Conservation (phyloP, 106 monocot genomes). For the Acorus gramineus region DNA sequence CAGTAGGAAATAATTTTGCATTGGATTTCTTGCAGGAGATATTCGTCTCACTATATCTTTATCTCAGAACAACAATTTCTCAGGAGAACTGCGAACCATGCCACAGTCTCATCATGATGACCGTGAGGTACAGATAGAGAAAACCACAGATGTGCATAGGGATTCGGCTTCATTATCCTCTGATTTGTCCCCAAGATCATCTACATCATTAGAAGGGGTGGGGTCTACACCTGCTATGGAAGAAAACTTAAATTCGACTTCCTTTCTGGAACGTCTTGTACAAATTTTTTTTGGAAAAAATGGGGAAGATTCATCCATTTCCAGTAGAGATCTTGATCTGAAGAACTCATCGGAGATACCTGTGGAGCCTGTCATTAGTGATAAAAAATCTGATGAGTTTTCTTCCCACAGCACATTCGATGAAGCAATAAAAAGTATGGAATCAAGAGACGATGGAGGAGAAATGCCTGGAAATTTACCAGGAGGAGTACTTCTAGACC, state of each 20-base stretch:
- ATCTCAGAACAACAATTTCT: conserved; percentile 22
- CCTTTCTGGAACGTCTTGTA: conserved; percentile 29
- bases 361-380: conserved; percentile 15
- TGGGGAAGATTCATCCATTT: not conserved
- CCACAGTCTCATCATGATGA: conserved; percentile 12
- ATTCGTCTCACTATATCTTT: conserved; percentile 52
- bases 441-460: conserved; percentile 43
- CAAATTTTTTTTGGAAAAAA: conserved; percentile 33
- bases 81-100: conserved; percentile 9
- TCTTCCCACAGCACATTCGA: conserved; percentile 31
- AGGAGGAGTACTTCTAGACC: conserved; percentile 72
- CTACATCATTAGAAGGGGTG: conserved; percentile 15
- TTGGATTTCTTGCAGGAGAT: conserved; percentile 48
- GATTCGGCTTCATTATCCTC: conserved; percentile 19
- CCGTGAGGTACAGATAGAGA: conserved; percentile 21
- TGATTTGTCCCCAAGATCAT: conserved; percentile 15
- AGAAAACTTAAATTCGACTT: conserved; percentile 26
- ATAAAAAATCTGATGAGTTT: conserved; percentile 15
- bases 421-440: conserved; percentile 46
- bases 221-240: conserved; percentile 18
- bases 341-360: conserved; percentile 2
- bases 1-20: no score
- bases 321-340: conserved; percentile 17
- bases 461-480: conserved; percentile 63
- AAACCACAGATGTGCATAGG: conserved; percentile 17